A percentile compares a stretch with the other conserved stretches of the same genome.
These are phyloP conservation scores for Diaporthe humulicola DNA, from an alignment of 2,329 filamentous ascomycete species.

Conservation along the genomic window DNA sequence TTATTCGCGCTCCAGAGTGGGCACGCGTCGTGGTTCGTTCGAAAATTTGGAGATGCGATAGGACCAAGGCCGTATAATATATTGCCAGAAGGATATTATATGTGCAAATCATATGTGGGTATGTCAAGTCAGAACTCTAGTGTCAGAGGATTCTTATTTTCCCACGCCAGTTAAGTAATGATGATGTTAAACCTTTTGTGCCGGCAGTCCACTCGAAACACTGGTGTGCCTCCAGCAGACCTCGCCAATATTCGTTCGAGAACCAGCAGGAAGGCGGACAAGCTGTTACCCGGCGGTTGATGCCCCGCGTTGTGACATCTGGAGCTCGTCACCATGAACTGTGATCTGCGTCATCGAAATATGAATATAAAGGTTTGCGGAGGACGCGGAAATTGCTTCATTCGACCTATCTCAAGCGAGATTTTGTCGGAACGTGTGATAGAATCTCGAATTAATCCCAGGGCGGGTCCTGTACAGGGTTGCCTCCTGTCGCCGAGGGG, in stretches of 20 bases:
- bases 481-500: conserved; percentile 16
- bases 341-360: conserved; percentile 9
- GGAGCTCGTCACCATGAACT: background rate
- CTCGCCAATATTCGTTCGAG: background rate
- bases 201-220: background rate
- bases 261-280: background rate
- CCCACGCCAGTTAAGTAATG: background rate
- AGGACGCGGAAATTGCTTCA: conserved; percentile 23
- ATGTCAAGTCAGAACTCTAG: background rate
- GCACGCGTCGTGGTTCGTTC: conserved; percentile 25
- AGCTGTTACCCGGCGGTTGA: background rate
- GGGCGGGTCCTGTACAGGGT: conserved; percentile 19
- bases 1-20: background rate
- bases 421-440: conserved; percentile 4
- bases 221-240: background rate
- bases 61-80: conserved; percentile 18
- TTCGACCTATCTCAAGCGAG: conserved; percentile 24
- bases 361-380: background rate
- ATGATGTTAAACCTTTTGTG: background rate
- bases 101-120: background rate
- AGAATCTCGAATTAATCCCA: conserved; percentile 10
- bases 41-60: conserved; percentile 13
- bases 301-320: conserved; percentile 10
- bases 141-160: background rate
- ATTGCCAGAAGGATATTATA: background rate